phyloP scores from a whole-genome alignment of 2,329 filamentous ascomycete species.

The Alternaria viburni region DNA sequence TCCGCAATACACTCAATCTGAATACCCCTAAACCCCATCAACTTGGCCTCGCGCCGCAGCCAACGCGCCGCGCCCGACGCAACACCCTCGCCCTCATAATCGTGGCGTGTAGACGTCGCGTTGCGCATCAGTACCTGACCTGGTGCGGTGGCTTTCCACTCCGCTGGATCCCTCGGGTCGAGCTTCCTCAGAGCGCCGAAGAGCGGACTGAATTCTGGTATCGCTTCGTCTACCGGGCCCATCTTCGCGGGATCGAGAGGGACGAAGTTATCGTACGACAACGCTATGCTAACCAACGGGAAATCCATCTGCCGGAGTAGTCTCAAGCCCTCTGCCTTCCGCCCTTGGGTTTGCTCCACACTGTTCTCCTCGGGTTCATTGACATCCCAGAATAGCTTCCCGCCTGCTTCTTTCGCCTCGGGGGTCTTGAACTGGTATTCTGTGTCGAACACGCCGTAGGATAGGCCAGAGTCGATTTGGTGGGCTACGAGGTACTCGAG shows the following conservation, averaged over 20 bases:
- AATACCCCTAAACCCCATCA: conserved; percentile 41
- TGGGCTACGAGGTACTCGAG: conserved; percentile 40
- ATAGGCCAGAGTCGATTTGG: conserved; percentile 43
- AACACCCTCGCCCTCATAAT: conserved; percentile 43
- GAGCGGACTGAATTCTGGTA: conserved; percentile 33
- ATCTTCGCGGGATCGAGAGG: conserved; percentile 34
- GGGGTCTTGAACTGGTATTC: conserved; percentile 46
- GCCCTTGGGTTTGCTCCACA: conserved; percentile 22
- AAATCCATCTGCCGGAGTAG: conserved; percentile 48
- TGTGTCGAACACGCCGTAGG: conserved; percentile 50
- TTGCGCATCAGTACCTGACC: conserved; percentile 46
- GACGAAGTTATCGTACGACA: conserved; percentile 43
- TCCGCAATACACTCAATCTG: conserved; percentile 46
- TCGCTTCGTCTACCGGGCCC: conserved; percentile 21
- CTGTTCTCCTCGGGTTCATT: conserved; percentile 11
- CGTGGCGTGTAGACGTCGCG: conserved; percentile 45
- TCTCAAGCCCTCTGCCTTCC: conserved; percentile 26
- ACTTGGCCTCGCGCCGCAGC: conserved; percentile 46
- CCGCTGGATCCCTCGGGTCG: conserved; percentile 31
- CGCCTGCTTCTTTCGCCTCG: conserved; percentile 33
- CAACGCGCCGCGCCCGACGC: conserved; percentile 46
- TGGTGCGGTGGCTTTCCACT: conserved; percentile 35
- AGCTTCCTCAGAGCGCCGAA: conserved; percentile 27
- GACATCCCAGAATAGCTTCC: conserved; percentile 36
- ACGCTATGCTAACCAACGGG: conserved; percentile 47